Base-by-base conservation (phyloP, 1,139 yeast species). In the Taphrina sp. region DNA sequence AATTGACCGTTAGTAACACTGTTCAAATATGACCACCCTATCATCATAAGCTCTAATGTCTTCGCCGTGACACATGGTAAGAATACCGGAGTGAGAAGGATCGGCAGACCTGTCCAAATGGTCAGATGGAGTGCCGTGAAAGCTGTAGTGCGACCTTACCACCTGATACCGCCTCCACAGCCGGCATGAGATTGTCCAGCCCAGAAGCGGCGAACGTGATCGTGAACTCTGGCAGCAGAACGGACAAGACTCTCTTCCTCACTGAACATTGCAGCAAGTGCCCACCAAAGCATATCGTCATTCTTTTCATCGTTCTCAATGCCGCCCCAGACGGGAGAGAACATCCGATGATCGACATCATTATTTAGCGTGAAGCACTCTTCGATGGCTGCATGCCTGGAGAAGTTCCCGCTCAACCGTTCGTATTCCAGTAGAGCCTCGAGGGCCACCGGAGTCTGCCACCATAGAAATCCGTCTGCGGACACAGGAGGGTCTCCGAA, bases 131-230 rank as follows among this genome's bases (percentile, higher is more conserved):
- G n/a, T n/a, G n/a, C n/a, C n/a, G n/a, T n/a, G n/a, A n/a, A n/a
- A n/a, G n/a, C 16, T 3, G n/a, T 5, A 19, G 23, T 16, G 10
- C 20, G 39, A 16, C 5, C 22, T 4, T 19, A 36, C 39, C 39
- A 36, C 20, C 39, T 36, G 4, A 36, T n/a, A 12, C 39, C 39
- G 10, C 39, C 39, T 5, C 16, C 10, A 24, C 39, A 36, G 39
- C 39, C n/a, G 24, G 39, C 8, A 16, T 16, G 5, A 4, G 20
- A 12, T 5, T 36, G 17, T 12, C n/a, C 22, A 3, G 39, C 39
- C 39, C 39, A 36, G 39, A 36, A 36, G 5, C 39, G 39, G 4
- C 39, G 39, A n/a, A 36, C 39, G 16, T 36, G 39, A n/a, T 36
- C 39, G 39, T 36, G 16, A 7, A 24, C 16, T 12, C 39, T 22